Percentiles rank a stretch among this genome's conserved stretches.
Conservation (phyloP, 192 early-diverging fungal genomes). For the Dispira parvispora region DNA sequence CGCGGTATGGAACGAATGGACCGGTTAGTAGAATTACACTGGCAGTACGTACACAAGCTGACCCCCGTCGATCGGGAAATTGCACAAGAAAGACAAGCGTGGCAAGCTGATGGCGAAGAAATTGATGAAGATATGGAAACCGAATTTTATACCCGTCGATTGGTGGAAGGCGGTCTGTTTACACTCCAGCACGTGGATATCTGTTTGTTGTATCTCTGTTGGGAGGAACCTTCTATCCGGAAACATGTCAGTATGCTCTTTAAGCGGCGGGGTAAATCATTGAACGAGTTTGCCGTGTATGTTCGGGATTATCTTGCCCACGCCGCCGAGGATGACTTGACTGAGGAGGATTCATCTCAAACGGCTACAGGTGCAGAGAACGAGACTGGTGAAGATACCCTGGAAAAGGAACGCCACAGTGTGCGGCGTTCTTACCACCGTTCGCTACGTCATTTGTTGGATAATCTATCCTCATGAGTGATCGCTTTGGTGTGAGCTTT, state of each 20-base stretch:
- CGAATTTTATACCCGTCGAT: slow-evolving; percentile 43
- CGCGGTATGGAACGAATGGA: slow-evolving; percentile 68
- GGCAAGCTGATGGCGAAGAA: slow-evolving; percentile 24
- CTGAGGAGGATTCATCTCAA: no score
- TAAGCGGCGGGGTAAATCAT: not conserved
- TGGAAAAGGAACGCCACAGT: no score
- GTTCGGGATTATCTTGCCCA: no score
- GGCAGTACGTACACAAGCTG: slow-evolving; percentile 48
- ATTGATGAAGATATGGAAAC: slow-evolving; percentile 41
- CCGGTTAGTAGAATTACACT: slow-evolving; percentile 58
- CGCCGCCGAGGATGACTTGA: no score
- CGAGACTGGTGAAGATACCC: no score
- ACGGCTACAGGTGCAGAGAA: no score
- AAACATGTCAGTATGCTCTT: not conserved
- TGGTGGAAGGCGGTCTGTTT: slow-evolving; percentile 64
- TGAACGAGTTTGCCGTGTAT: not conserved
- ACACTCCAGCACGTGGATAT: slow-evolving; percentile 56
- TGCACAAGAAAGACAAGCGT: slow-evolving; percentile 26
- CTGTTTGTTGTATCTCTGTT: slow-evolving; percentile 43
- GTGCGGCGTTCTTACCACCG: no score
- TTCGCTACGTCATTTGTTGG: no score
- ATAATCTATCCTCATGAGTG: no score
- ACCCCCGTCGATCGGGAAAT: slow-evolving; percentile 33
- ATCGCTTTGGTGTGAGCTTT: no score
- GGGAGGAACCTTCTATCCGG: slow-evolving; percentile 22